Base-by-base conservation (phyloP, 2,329 filamentous ascomycete species). In the Lachnellula cervina region DNA sequence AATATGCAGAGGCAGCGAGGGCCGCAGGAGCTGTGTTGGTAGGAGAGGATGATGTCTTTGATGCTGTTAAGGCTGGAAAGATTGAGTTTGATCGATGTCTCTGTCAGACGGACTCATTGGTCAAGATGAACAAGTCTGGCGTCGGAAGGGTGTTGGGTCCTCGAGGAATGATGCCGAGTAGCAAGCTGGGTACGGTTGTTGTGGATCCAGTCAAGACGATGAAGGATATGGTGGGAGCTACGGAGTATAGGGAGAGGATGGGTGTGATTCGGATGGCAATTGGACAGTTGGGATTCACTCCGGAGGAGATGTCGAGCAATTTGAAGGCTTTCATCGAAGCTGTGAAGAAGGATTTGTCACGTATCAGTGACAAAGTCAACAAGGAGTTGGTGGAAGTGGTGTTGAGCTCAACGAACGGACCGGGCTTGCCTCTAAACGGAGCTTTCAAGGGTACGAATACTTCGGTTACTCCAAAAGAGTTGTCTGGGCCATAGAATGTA, bases 71-170 rank as follows among this genome's bases (percentile, higher is more conserved):
- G 60, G 72, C 62, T 49, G 91, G 89, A 43, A 82, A 84, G 40
- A 87, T 97, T 61, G 82, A 90, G 25, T 99, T 97, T 70, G 94
- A 97, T 71, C 81, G 89, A 54, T 88, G 91, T 60, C 84, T 99
- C 64, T 96, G 90, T 74, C 92, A 97, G 72, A 79, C 80, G 50
- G 84, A 89, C 64, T 91, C 86, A 64, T 78, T 94, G 64, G 80
- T 81, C 51, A 90, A 88, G 55, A 76, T 99, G 67, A 88, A 87
- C 70, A 92, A 94, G 76, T 87, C 91, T 37, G 83, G 82, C 0
- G 72, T 99, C 60, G 93, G 88, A 61, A 82, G 87, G 62, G 80
- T 96, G 44, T 78, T 99, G 19, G 94, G 94, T 67, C 94, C 95
- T 46, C 86, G 83, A 72, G 92, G 92, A 2, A 73, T 99, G 68